phyloP scores from a whole-genome alignment of 1,284 basidiomycete genomes.

The Ceratobasidium sp. region DNA sequence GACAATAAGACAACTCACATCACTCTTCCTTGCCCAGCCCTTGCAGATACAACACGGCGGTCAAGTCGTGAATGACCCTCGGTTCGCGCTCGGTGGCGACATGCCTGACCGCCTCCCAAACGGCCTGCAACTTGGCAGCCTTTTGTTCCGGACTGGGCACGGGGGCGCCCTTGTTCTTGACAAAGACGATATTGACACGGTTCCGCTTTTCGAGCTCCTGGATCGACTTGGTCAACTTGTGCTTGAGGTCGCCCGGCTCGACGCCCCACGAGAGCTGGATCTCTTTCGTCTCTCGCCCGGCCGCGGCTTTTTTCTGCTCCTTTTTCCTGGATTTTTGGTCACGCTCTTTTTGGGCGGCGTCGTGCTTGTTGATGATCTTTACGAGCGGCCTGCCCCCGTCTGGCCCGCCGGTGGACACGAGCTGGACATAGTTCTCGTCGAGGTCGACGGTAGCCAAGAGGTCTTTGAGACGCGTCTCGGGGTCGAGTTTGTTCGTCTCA shows the following conservation, averaged over 20 bases:
- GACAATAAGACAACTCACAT: neutral
- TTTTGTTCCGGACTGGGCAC: constrained; percentile 34
- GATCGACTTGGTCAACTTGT: constrained; percentile 74
- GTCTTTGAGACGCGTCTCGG: constrained; percentile 41
- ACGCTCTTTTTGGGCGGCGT: constrained; percentile 52
- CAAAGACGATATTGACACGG: constrained; percentile 70
- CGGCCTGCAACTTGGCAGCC: constrained; percentile 25
- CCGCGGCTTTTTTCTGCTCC: constrained; percentile 48
- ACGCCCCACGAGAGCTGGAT: constrained; percentile 80
- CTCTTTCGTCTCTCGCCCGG: constrained; percentile 67
- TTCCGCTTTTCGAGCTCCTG: constrained; percentile 72
- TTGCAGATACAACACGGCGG: constrained; percentile 23
- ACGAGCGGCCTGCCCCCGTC: constrained; percentile 45
- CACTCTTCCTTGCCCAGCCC: constrained; percentile 17
- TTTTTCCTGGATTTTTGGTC: constrained; percentile 57
- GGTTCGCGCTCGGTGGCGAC: constrained; percentile 35
- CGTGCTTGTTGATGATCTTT: constrained; percentile 50
- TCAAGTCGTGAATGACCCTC: neutral
- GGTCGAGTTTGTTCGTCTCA: constrained; percentile 46
- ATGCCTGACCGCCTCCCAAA: constrained; percentile 43
- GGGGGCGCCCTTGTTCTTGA: constrained; percentile 46
- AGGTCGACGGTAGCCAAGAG: constrained; percentile 46
- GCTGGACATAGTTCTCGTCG: constrained; percentile 45
- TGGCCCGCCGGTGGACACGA: constrained; percentile 35
- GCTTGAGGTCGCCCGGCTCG: constrained; percentile 69